phyloP scores from a whole-genome alignment of 1,284 basidiomycete species.

The Ceratobasidium sp. region DNA sequence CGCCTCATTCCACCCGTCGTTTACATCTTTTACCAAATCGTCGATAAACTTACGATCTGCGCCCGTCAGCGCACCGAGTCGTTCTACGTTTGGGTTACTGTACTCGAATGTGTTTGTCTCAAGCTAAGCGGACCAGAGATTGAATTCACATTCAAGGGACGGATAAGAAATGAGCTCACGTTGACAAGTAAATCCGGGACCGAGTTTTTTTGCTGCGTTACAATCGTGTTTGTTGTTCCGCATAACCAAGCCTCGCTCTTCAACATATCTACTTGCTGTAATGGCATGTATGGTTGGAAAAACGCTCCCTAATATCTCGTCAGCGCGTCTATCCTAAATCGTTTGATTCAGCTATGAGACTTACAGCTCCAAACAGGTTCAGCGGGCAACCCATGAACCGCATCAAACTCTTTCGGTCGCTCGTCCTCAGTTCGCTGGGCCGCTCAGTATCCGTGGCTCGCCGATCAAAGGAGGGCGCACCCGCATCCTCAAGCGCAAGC shows the following conservation, averaged over 20 bases:
- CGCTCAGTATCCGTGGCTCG: constrained; percentile 70
- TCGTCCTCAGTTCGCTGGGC: constrained; percentile 85
- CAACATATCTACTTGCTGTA: constrained; percentile 94
- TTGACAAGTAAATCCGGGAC: constrained; percentile 88
- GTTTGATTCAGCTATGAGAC: not conserved
- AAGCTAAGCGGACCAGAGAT: constrained; percentile 58
- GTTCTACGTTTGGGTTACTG: constrained; percentile 79
- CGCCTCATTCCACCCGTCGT: constrained; percentile 75
- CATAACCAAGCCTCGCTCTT: constrained; percentile 86
- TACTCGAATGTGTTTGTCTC: constrained; percentile 87
- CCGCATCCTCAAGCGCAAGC: constrained; percentile 88
- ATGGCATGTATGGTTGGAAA: constrained; percentile 96
- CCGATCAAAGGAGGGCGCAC: constrained; percentile 83
- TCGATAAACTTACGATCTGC: constrained; percentile 98
- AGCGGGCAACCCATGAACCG: constrained; percentile 91
- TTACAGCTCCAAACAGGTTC: constrained; percentile 82
- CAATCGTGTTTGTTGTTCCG: constrained; percentile 95
- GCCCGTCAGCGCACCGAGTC: constrained; percentile 80
- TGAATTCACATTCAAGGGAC: constrained; percentile 31
- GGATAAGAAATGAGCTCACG: constrained; percentile 59
- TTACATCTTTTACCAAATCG: constrained; percentile 74
- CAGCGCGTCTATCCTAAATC: not conserved
- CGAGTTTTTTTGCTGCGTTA: constrained; percentile 89
- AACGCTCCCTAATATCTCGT: constrained; percentile 73
- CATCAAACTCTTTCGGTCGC: constrained; percentile 90